Percentiles rank a stretch among this genome's conserved stretches.
Conservation (phyloP, 805 yeast species). For the Maudiozyma pseudohumilis region DNA sequence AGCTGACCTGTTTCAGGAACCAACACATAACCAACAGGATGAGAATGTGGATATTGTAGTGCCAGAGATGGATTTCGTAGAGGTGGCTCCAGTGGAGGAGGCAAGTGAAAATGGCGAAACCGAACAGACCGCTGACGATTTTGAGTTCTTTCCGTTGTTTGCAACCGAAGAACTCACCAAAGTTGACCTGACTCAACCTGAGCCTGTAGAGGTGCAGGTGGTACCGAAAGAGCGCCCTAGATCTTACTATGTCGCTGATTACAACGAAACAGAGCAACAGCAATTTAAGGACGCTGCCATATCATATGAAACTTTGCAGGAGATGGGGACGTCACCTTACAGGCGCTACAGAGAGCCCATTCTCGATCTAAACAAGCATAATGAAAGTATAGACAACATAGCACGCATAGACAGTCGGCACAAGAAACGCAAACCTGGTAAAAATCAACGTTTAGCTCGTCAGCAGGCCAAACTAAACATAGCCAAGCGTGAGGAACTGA, state of each 20-base stretch:
- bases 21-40: not conserved
- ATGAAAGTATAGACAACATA: slow-evolving; percentile 11
- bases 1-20: slow-evolving; percentile 3
- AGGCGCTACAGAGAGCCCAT: slow-evolving; percentile 10
- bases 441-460: slow-evolving; percentile 26
- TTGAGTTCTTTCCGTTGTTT: slow-evolving; percentile 25
- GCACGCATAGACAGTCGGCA: slow-evolving; percentile 7
- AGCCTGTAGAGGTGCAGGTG: slow-evolving; percentile 7
- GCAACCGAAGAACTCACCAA: slow-evolving; percentile 20
- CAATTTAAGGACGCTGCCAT: slow-evolving; percentile 16
- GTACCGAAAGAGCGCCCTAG: slow-evolving; percentile 15
- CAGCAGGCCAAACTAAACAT: slow-evolving; percentile 17
- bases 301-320: slow-evolving; percentile 10
- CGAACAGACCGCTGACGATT: slow-evolving; percentile 1
- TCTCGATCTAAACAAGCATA: slow-evolving; percentile 12
- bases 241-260: slow-evolving; percentile 17
- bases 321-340: slow-evolving; percentile 4
- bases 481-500: slow-evolving; percentile 19
- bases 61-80: slow-evolving; percentile 3
- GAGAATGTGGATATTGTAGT: not conserved
- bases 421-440: slow-evolving; percentile 23
- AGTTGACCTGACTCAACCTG: slow-evolving; percentile 20
- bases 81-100: not conserved
- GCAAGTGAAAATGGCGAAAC: slow-evolving; percentile 11
- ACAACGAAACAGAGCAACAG: slow-evolving; percentile 8